Evolutionary conservation across 2,329 filamentous ascomycete genomes (phyloP).

Genomic region (Hypoxylon sp.): DNA sequence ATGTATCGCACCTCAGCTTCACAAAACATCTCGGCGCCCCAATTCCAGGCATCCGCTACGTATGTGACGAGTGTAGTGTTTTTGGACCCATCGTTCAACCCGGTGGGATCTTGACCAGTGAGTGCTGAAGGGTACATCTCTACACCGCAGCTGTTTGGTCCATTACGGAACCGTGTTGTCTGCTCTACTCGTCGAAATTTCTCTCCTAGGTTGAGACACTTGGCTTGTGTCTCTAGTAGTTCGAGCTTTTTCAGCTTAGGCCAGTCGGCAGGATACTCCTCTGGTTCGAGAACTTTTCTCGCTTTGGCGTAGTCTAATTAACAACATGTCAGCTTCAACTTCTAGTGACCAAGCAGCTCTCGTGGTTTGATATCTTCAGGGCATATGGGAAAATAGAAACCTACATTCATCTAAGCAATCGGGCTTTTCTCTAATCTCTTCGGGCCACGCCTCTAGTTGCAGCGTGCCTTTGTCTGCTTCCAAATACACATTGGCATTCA

Average conservation of each 20-base stretch:
- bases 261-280: constrained; percentile 70
- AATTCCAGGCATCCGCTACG: constrained; percentile 78
- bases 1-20: constrained; percentile 76
- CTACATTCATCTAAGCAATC: constrained; percentile 65
- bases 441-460: constrained; percentile 70
- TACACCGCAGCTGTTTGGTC: constrained; percentile 74
- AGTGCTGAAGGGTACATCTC: constrained; percentile 73
- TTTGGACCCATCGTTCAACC: constrained; percentile 78
- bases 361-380: neutral
- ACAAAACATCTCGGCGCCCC: constrained; percentile 80
- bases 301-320: constrained; percentile 70
- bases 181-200: constrained; percentile 71
- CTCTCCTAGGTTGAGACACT: constrained; percentile 63
- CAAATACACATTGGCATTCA: constrained; percentile 78
- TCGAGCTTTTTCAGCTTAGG: constrained; percentile 71
- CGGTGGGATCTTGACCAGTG: constrained; percentile 74
- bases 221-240: constrained; percentile 71
- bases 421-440: constrained; percentile 65
- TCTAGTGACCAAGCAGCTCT: neutral
- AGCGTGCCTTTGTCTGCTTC: constrained; percentile 70
- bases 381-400: constrained; percentile 45
- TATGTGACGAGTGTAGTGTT: constrained; percentile 77
- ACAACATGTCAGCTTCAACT: constrained; percentile 16
- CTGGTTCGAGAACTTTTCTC: constrained; percentile 70
- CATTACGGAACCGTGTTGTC: constrained; percentile 74